These are phyloP conservation scores for Paracorniculantispora psalliotae DNA, from an alignment of 2,329 filamentous ascomycete species.

Conservation along the genomic window DNA sequence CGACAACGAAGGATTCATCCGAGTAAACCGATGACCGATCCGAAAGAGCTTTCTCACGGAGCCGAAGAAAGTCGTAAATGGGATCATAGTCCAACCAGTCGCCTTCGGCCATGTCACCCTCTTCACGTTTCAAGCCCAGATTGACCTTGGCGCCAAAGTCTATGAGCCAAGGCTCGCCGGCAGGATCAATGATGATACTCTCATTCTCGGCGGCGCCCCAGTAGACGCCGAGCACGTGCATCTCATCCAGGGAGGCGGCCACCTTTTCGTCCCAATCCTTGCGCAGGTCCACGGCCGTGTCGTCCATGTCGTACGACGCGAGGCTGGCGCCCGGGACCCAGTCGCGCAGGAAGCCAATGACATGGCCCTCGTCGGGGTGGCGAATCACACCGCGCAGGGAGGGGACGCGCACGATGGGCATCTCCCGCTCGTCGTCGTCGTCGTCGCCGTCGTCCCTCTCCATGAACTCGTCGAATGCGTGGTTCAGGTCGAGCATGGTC, in stretches of 20 bases:
- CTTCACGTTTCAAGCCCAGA: background rate
- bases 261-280: background rate
- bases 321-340: constrained; percentile 9
- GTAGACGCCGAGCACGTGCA: constrained; percentile 1
- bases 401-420: background rate
- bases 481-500: constrained; percentile 3
- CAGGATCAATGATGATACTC: constrained; percentile 8
- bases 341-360: constrained; percentile 12
- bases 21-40: background rate
- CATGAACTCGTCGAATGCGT: background rate
- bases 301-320: background rate
- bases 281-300: background rate
- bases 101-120: no score
- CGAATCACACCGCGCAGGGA: constrained; percentile 2
- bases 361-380: constrained; percentile 10
- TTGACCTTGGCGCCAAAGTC: constrained; percentile 9
- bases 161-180: constrained; percentile 1
- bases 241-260: background rate
- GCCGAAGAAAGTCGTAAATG: background rate
- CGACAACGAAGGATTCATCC: background rate
- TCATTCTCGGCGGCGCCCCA: constrained; percentile 2
- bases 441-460: no score
- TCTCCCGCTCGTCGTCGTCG: background rate
- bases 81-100: constrained; percentile 4
- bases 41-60: no score